A percentile compares a stretch with the other conserved stretches of the same genome.
Evolutionary conservation across 805 yeast genomes (phyloP).

Genomic region (Lipomyces japonicus): DNA sequence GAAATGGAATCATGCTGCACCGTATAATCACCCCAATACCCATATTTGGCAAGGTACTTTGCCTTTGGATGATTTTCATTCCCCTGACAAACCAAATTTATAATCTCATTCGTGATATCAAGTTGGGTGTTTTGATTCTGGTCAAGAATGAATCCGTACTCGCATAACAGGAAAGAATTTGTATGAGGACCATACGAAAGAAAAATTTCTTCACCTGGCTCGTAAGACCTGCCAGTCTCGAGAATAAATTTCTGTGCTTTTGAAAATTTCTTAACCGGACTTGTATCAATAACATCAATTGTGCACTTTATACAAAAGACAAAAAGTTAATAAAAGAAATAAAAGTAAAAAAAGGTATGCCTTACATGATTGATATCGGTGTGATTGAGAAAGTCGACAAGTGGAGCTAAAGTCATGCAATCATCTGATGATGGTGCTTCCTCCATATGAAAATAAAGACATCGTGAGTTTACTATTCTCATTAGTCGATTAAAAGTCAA

Average conservation of each 20-base stretch:
- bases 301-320: constrained; percentile 9
- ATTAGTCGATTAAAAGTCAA: not conserved
- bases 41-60: constrained; percentile 49
- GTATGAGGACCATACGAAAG: constrained; percentile 87
- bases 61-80: constrained; percentile 32
- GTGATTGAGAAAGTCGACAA: constrained; percentile 84
- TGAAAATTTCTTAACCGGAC: not conserved
- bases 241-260: constrained; percentile 30
- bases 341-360: not conserved
- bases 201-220: constrained; percentile 54
- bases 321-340: not conserved
- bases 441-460: constrained; percentile 72
- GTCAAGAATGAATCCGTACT: constrained; percentile 73
- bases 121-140: constrained; percentile 65
- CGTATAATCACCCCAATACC: constrained; percentile 74
- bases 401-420: constrained; percentile 88
- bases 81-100: constrained; percentile 36
- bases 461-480: constrained; percentile 70
- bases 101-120: constrained; percentile 53
- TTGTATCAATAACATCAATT: constrained; percentile 11
- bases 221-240: constrained; percentile 38
- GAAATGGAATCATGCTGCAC: constrained; percentile 53
- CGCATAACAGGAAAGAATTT: constrained; percentile 74
- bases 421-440: constrained; percentile 50
- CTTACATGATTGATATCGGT: constrained; percentile 16